phyloP scores from a whole-genome alignment of 257 asterid species.

The Nicotiana otophora region DNA sequence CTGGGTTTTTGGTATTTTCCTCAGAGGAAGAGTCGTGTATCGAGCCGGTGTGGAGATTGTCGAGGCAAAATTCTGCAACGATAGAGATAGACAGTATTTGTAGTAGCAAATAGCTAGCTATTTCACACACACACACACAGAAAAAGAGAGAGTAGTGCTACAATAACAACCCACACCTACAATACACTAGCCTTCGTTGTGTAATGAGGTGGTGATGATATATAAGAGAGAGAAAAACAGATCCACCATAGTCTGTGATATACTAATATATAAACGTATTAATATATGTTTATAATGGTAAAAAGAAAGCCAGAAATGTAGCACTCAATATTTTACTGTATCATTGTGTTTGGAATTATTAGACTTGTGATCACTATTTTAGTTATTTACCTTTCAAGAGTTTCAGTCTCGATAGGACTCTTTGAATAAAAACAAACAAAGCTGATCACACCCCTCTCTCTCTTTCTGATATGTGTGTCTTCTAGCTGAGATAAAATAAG shows the following conservation, averaged over 20 bases:
- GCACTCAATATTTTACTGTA: neutral
- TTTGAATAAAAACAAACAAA: neutral
- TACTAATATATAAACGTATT: slow-evolving; percentile 6
- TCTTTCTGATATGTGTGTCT: neutral
- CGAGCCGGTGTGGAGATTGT: slow-evolving; percentile 40
- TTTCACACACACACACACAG: neutral
- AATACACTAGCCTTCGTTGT: neutral
- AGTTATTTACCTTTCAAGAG: neutral
- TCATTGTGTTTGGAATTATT: neutral
- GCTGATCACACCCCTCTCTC: neutral
- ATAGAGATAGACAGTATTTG: neutral
- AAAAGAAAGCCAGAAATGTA: neutral
- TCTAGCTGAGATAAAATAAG: neutral
- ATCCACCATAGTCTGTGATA: slow-evolving; percentile 9
- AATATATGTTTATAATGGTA: neutral
- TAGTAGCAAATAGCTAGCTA: neutral
- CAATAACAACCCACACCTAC: neutral
- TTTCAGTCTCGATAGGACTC: neutral
- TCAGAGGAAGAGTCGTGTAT: slow-evolving; percentile 20
- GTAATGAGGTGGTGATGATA: slow-evolving; percentile 24
- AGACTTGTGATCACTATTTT: neutral
- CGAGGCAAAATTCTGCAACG: slow-evolving; percentile 32
- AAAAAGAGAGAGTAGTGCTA: neutral
- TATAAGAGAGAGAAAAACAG: slow-evolving; percentile 9
- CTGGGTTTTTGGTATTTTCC: slow-evolving; percentile 41